phyloP scores from a whole-genome alignment of 2,329 filamentous ascomycete genomes.

The Ophiostoma piceae region DNA sequence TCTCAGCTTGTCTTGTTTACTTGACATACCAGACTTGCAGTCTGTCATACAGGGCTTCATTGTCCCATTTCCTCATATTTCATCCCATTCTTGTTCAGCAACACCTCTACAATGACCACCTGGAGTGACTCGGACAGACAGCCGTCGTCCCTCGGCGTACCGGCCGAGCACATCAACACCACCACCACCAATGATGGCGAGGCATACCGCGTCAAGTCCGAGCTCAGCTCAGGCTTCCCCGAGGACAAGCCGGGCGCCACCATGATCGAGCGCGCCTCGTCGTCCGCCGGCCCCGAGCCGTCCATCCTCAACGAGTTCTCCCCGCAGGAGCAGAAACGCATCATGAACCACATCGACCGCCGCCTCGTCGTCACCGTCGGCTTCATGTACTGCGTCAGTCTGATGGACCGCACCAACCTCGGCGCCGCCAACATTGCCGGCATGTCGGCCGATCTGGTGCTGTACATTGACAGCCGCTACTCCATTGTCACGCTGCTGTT shows the following conservation, averaged over 20 bases:
- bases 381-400: conserved; percentile 64
- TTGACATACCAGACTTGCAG: too few species aligned
- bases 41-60: too few species aligned
- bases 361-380: conserved; percentile 59
- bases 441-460: conserved; percentile 45
- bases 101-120: background rate
- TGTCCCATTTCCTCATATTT: too few species aligned
- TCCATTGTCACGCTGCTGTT: conserved; percentile 67
- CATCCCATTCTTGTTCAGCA: background rate
- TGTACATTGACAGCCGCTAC: conserved; percentile 44
- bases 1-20: background rate
- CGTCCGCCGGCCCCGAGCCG: background rate
- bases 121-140: background rate
- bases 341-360: conserved; percentile 64
- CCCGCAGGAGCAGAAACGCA: conserved; percentile 57
- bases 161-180: background rate
- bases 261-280: background rate
- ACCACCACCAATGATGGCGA: conserved; percentile 17
- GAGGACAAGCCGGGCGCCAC: conserved; percentile 19
- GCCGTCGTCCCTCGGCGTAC: background rate
- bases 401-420: conserved; percentile 77
- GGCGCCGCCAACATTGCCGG: conserved; percentile 68
- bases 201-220: conserved; percentile 28
- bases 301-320: conserved; percentile 46
- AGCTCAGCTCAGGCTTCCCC: conserved; percentile 20